Conservation (phyloP, 164 flowering plant genomes). For the Annona squamosa region DNA sequence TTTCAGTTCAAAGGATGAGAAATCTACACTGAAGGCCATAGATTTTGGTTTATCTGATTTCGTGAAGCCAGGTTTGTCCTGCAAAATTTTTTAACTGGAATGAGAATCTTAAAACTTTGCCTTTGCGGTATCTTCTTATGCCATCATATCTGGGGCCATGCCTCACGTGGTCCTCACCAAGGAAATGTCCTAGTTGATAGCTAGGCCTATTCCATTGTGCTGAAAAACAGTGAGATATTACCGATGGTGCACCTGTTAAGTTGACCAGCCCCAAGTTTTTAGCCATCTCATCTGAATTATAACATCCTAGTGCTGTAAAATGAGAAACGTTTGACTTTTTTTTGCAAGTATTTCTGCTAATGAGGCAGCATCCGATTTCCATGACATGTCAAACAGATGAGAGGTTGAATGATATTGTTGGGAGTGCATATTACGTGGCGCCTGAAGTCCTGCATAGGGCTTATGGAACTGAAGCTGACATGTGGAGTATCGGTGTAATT, state of each 20-base stretch:
- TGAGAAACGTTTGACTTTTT: not conserved
- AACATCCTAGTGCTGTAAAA: not conserved
- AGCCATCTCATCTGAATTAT: not conserved
- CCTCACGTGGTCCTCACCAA: not conserved
- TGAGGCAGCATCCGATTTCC: conserved; percentile 8
- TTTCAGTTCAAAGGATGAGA: conserved; percentile 61
- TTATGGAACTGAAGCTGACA: conserved; percentile 94
- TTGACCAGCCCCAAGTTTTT: not conserved
- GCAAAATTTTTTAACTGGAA: not conserved
- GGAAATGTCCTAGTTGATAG: not conserved
- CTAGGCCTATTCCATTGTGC: not conserved
- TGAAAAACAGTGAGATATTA: not conserved
- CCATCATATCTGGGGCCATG: not conserved
- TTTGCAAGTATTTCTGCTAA: not conserved
- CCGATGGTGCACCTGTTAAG: not conserved
- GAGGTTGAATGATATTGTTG: conserved; percentile 91
- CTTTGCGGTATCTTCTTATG: not conserved
- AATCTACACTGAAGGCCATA: conserved; percentile 72
- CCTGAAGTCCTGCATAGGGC: conserved; percentile 98
- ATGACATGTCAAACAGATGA: conserved; percentile 55
- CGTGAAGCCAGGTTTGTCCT: conserved; percentile 80
- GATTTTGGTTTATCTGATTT: conserved; percentile 97
- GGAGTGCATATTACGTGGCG: conserved; percentile 98
- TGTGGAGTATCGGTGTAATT: conserved; percentile 99
- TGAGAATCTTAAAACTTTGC: not conserved